phyloP scores from a whole-genome alignment of 768 basidiomycete species.

The Termitomyces sp. region DNA sequence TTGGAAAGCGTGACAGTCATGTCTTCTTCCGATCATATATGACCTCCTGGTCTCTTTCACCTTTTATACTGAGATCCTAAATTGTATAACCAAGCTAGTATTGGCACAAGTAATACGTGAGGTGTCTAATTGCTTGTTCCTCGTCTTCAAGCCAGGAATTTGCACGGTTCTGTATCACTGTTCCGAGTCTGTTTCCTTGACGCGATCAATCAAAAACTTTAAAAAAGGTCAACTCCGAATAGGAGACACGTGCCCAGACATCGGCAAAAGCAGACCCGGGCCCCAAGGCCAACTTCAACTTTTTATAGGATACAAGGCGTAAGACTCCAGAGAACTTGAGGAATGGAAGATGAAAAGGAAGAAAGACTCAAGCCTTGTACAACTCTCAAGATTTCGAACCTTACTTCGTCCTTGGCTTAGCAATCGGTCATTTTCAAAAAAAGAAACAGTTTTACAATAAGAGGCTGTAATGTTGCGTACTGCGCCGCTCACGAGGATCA shows the following conservation, averaged over 20 bases:
- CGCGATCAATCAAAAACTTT: neutral
- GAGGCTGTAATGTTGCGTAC: neutral
- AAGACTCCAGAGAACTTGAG: neutral
- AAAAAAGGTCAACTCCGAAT: neutral
- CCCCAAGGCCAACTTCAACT: no score
- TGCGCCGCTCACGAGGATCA: neutral
- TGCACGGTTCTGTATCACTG: neutral
- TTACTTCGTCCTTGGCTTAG: no score
- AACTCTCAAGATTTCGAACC: no score
- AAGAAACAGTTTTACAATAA: neutral
- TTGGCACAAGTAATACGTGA: neutral
- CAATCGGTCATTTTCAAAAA: no score
- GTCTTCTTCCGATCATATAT: neutral
- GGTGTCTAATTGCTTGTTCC: no score
- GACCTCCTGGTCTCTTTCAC: neutral
- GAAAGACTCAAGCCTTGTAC: neutral
- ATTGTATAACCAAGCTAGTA: neutral
- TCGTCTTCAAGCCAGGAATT: neutral
- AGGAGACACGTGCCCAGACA: neutral
- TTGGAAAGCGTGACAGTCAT: slow-evolving; percentile 17
- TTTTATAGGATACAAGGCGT: no score
- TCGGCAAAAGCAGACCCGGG: neutral
- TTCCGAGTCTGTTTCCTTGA: no score
- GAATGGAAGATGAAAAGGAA: neutral
- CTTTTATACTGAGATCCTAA: neutral